These are phyloP conservation scores for Hypoxylon fuscum DNA, from an alignment of 495 filamentous ascomycete species.

Conservation along the genomic window DNA sequence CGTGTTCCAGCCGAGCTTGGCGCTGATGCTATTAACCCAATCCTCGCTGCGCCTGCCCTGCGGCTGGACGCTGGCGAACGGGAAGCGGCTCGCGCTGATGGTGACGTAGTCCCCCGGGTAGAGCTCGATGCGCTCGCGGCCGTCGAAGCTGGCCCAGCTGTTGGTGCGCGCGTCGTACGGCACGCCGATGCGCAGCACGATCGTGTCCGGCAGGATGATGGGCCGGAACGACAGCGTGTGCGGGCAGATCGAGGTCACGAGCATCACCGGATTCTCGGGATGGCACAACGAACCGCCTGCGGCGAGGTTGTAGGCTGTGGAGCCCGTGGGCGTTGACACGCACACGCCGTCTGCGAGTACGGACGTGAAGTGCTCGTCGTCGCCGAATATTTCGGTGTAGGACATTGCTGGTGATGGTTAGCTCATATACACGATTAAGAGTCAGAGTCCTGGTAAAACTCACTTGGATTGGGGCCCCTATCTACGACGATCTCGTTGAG, in stretches of 20 bases:
- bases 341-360: conserved; percentile 89
- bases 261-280: conserved; percentile 95
- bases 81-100: conserved; percentile 89
- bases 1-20: conserved; percentile 94
- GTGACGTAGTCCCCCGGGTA: conserved; percentile 94
- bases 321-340: conserved; percentile 90
- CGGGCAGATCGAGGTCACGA: conserved; percentile 93
- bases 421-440: not conserved
- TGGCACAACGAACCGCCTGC: conserved; percentile 95
- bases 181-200: conserved; percentile 89
- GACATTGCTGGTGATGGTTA: conserved; percentile 72
- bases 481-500: conserved; percentile 94
- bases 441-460: conserved; percentile 37
- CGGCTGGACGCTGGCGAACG: conserved; percentile 88
- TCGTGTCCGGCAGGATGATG: conserved; percentile 93
- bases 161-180: conserved; percentile 89
- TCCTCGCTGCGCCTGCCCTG: conserved; percentile 80
- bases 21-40: conserved; percentile 91
- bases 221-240: conserved; percentile 96
- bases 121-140: conserved; percentile 87
- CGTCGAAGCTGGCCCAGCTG: conserved; percentile 97
- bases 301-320: conserved; percentile 96
- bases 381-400: conserved; percentile 88
- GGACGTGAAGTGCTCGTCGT: conserved; percentile 92
- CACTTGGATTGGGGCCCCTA: conserved; percentile 87